These are phyloP conservation scores for Firmiana major DNA, from an alignment of 345 rosid species.

Conservation along the genomic window DNA sequence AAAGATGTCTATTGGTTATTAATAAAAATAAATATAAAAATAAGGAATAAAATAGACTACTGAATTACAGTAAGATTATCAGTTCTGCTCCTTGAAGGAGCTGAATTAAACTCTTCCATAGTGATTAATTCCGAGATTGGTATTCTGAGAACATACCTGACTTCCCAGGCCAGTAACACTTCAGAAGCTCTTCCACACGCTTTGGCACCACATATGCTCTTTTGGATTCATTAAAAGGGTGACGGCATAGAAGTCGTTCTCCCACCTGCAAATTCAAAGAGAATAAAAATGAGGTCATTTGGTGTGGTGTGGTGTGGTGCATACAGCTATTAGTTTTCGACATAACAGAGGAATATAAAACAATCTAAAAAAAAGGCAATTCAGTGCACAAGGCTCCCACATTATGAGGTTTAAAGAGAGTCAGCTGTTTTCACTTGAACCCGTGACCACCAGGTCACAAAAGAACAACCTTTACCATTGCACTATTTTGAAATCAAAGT, in stretches of 20 bases:
- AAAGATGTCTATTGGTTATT: too few relatives aligned
- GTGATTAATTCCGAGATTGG: neutral
- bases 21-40: neutral
- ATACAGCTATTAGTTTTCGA: neutral
- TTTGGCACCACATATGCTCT: slow-evolving; percentile 94
- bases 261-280: slow-evolving; percentile 50
- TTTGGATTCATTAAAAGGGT: slow-evolving; percentile 93
- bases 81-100: neutral
- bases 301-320: neutral
- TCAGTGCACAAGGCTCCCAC: too few relatives aligned
- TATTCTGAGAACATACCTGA: slow-evolving; percentile 48
- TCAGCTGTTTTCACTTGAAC: too few relatives aligned
- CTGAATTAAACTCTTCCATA: neutral
- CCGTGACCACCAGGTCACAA: too few relatives aligned
- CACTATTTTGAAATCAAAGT: neutral
- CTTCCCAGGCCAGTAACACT: slow-evolving; percentile 87
- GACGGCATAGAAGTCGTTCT: slow-evolving; percentile 86
- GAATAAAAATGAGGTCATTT: neutral
- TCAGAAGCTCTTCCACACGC: slow-evolving; percentile 81
- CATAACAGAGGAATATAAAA: neutral
- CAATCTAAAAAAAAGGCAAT: neutral
- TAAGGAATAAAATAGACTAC: neutral
- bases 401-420: too few relatives aligned
- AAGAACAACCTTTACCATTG: too few relatives aligned
- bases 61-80: neutral